Evolutionary conservation across 768 basidiomycete species (phyloP), one percentile per base, ranked within the genome.

Genomic region (Tephrocybe sp.): DNA sequence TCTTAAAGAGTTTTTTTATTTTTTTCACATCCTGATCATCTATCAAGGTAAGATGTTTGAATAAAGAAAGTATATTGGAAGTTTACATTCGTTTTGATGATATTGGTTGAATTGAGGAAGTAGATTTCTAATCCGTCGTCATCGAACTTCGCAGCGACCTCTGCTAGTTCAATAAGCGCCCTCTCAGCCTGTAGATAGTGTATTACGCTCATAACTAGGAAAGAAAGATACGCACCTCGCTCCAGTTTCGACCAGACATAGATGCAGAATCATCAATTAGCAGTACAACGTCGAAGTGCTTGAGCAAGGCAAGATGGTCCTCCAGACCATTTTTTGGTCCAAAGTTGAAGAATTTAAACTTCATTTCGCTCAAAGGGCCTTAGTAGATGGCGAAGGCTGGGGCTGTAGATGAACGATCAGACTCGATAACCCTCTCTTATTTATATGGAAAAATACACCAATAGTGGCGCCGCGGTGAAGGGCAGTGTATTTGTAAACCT

Each of bases 221-320:
- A 22, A 14, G 11, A 13, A 17, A 33, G 31, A 16, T 5, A 42
- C 64, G 10, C 19, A 78, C 79, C 68, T 78, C 75, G 5, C 55
- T 49, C 82, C 82, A 84, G 9, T 67, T 60, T 2, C 38, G 35
- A 8, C 72, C 77, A 20, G 32, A 23, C 82, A 83, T 83, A 5
- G 79, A 79, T 5, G 64, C 65, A 10, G 81, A 82, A 57, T 83
- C 82, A 59, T 81, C 78, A 47, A 83, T 68, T 43, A 83, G 60
- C 26, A 83, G 62, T 7, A 80, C 72, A 1, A 79, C 81, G 45
- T 83, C 72, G 55, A 77, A 83, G 31, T 64, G 48, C 23, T 60
- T 56, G 5, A 78, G 60, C 43, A 44, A 17, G 8, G 39, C 31
- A 4, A 54, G 53, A 43, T 40, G 36, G 17, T 54, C 38, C 32